phyloP scores from a whole-genome alignment of 306 rosid species.

The Medicago arabica region DNA sequence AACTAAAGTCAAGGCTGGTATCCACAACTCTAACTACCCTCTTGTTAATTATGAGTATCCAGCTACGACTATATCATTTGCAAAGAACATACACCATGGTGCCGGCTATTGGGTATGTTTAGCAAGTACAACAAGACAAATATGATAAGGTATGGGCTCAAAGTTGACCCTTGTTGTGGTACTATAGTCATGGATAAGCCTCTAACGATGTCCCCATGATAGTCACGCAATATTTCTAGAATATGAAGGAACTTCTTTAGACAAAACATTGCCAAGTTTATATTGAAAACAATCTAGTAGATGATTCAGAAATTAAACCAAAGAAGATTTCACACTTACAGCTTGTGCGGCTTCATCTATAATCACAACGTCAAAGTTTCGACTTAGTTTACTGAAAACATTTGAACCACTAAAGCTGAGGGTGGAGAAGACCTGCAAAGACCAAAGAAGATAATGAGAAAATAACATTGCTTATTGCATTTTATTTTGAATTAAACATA shows the following conservation, averaged over 20 bases:
- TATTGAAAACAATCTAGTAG: conserved; percentile 31
- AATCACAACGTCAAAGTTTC: conserved; percentile 89
- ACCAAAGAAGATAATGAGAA: conserved; percentile 44
- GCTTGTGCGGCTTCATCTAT: conserved; percentile 99
- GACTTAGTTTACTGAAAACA: conserved; percentile 75
- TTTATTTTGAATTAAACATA: conserved; percentile 18
- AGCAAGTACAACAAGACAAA: background rate
- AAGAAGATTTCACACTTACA: conserved; percentile 59
- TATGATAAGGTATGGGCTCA: background rate
- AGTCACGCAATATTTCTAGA: conserved; percentile 1
- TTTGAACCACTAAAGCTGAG: conserved; percentile 92
- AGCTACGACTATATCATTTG: too few relatives aligned
- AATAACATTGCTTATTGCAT: conserved; percentile 23
- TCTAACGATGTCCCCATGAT: background rate
- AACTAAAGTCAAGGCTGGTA: background rate
- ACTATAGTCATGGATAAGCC: conserved; percentile 4
- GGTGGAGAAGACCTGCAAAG: conserved; percentile 91
- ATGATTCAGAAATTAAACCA: conserved; percentile 24
- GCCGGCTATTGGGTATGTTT: background rate
- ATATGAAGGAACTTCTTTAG: conserved; percentile 21
- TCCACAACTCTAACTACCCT: background rate
- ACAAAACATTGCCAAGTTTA: conserved; percentile 22
- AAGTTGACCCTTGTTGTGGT: background rate
- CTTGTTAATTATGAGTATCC: too few relatives aligned
- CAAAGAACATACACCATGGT: background rate